Base-by-base conservation (phyloP, 1,284 basidiomycete species). In the Naganishia cerealis region DNA sequence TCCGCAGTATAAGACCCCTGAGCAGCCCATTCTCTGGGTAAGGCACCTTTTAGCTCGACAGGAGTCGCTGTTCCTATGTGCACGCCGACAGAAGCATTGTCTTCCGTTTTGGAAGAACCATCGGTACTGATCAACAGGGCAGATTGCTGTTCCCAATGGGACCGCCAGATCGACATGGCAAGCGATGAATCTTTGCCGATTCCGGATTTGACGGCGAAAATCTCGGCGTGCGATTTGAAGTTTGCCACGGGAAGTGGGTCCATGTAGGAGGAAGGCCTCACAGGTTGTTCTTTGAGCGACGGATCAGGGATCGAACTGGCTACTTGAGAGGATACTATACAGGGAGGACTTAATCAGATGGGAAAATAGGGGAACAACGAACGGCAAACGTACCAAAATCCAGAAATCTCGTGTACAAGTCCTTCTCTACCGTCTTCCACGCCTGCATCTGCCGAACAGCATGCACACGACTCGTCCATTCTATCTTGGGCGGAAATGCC, bases 1-100 rank as follows among this genome's bases (percentile, higher is more conserved):
- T 63, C 61, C 36, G 61, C 50, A 12, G 61, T 53, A n/a, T 63
- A 63, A 21, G 61, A 63, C 24, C 61, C 61, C n/a, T 63, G 61
- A 16, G 61, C 61, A 33, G 61, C 61, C 61, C 61, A 63, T 54
- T 63, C 50, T 29, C 50, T 21, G 9, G 61, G 61, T 50, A 63
- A 18, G n/a, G 61, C 61, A 9, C 61, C 61, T 53, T 63, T 63
- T 21, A 63, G 38, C 38, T 63, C 61, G 38, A 63, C 24, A 9
- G 61, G 61, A 9, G 38, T 42, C 24, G 61, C 52, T 13, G 61
- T 63, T 40, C 50, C 61, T 9, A 63, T 54, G n/a, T 63, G 61
- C 2, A 63, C 61, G 21, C 61, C 61, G 48, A 63, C 39, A 0
- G 61, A 63, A 39, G 50, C 61, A 21, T 26, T 42, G 38, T 63